A percentile compares a stretch with the other conserved stretches of the same genome.
These are phyloP conservation scores for Volutella citrinella DNA, from an alignment of 2,329 filamentous ascomycete species.

Conservation along the genomic window DNA sequence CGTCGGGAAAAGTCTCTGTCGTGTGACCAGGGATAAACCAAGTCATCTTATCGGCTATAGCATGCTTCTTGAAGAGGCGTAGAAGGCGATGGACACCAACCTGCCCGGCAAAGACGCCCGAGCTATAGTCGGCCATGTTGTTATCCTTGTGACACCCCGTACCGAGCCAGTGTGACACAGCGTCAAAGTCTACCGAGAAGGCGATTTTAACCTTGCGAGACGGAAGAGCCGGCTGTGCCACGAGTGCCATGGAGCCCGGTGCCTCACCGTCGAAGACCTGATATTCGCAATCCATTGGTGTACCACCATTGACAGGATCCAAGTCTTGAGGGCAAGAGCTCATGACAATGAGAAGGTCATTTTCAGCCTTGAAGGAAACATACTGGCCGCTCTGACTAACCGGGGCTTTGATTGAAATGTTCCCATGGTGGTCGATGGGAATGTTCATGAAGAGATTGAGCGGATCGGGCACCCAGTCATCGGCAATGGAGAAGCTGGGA, in stretches of 20 bases:
- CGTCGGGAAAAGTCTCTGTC: no score
- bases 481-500: slow-evolving; percentile 21
- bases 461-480: slow-evolving; percentile 36
- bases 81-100: slow-evolving; percentile 49
- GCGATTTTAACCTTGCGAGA: slow-evolving; percentile 19
- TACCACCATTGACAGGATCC: slow-evolving; percentile 32
- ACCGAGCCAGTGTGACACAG: slow-evolving; percentile 51
- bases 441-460: slow-evolving; percentile 45
- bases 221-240: no score
- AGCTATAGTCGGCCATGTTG: slow-evolving; percentile 8
- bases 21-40: no score
- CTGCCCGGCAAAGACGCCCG: slow-evolving; percentile 7
- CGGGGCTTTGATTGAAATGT: slow-evolving; percentile 29
- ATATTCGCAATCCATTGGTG: slow-evolving; percentile 32
- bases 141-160: slow-evolving; percentile 41
- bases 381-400: slow-evolving; percentile 32
- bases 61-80: no score
- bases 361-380: slow-evolving; percentile 32
- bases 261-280: no score
- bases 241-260: no score
- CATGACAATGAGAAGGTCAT: slow-evolving; percentile 37
- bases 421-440: slow-evolving; percentile 31
- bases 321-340: slow-evolving; percentile 42
- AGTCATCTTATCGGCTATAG: no score
- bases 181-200: slow-evolving; percentile 45